A percentile compares a stretch with the other conserved stretches of the same genome.
Evolutionary conservation across 768 basidiomycete species (phyloP).

Genomic region (Serendipita indica): DNA sequence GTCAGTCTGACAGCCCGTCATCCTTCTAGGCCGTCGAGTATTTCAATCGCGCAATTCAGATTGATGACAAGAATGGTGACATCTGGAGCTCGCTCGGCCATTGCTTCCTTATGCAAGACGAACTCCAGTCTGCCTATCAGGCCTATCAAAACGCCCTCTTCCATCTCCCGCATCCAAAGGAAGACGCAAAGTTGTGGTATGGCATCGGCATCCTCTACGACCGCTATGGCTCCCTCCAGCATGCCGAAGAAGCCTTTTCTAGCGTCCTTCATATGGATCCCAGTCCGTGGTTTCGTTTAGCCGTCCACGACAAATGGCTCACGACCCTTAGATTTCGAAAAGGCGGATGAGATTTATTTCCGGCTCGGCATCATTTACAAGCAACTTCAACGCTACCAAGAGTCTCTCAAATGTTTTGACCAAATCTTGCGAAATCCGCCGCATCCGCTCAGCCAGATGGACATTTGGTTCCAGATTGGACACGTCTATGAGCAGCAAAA

Average conservation of each 20-base stretch:
- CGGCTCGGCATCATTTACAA: conserved; percentile 98
- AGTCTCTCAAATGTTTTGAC: conserved; percentile 81
- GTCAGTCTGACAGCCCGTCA: background rate
- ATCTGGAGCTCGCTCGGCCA: conserved; percentile 97
- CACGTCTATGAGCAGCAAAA: conserved; percentile 97
- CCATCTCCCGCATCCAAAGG: conserved; percentile 88
- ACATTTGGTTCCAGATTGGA: conserved; percentile 99
- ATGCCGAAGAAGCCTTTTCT: conserved; percentile 96
- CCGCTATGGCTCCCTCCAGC: conserved; percentile 94
- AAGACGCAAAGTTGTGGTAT: conserved; percentile 99
- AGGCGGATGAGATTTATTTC: conserved; percentile 97
- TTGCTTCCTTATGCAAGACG: conserved; percentile 98
- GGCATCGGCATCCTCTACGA: conserved; percentile 99
- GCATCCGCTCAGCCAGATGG: conserved; percentile 85
- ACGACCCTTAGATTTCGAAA: conserved; percentile 63
- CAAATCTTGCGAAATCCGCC: conserved; percentile 94
- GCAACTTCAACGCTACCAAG: conserved; percentile 87
- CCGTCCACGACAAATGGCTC: conserved; percentile 10
- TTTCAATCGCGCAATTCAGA: conserved; percentile 79
- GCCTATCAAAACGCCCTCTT: conserved; percentile 98
- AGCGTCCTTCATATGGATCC: conserved; percentile 95
- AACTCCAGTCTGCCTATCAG: conserved; percentile 94
- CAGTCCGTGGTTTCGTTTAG: conserved; percentile 38
- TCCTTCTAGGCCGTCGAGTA: conserved; percentile 73
- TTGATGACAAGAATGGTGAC: conserved; percentile 95